Base-by-base conservation (phyloP, 208 protist species). In the Naegleria fowleri region DNA sequence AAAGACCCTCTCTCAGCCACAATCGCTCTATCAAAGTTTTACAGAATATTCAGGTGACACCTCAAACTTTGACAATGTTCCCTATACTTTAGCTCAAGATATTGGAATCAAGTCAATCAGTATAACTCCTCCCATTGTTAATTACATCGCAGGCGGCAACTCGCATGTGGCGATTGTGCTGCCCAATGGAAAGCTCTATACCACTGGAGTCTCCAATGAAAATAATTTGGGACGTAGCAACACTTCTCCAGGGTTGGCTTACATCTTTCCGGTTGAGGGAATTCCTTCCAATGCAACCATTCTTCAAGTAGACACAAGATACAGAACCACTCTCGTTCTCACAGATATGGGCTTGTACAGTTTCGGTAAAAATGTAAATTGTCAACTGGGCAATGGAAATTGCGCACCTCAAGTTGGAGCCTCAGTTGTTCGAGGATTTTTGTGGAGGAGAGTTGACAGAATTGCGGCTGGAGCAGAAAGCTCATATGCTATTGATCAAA, bases 311-410 rank as follows among this genome's bases (percentile, higher is more conserved):
- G 55, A 67, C 11, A 67, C 55, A 4, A 29, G 22, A 15, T 67
- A 15, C 22, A 2, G 55, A 29, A 67, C 55, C 4, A 67, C 11
- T 67, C 55, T 67, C 1, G 90, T 91, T 1, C 90, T 91, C 0
- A 83, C 90, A 48, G n/a, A 91, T 19, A 29, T 90, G 36, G 90
- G 90, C 11, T 75, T 92, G 33, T 92, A 91, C 67, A 38, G 13
- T 9, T 92, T 92, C 51, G 90, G 90, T 7, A 19, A 91, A n/a
- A 91, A 91, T 90, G 36, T 38, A 13, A 59, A 92, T 41, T 88
- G 90, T 39, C 88, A 92, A 83, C 29, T 92, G n/a, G 90, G 90
- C 36, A 58, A 13, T 36, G 90, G 90, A 39, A 79, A 79, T n/a
- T 86, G 13, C 25, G 87, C 87, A 19, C 11, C 29, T 88, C 11